Evolutionary conservation across 1,284 basidiomycete species (phyloP), one percentile per base, ranked within the genome.

Genomic region (Malassezia sympodialis): DNA sequence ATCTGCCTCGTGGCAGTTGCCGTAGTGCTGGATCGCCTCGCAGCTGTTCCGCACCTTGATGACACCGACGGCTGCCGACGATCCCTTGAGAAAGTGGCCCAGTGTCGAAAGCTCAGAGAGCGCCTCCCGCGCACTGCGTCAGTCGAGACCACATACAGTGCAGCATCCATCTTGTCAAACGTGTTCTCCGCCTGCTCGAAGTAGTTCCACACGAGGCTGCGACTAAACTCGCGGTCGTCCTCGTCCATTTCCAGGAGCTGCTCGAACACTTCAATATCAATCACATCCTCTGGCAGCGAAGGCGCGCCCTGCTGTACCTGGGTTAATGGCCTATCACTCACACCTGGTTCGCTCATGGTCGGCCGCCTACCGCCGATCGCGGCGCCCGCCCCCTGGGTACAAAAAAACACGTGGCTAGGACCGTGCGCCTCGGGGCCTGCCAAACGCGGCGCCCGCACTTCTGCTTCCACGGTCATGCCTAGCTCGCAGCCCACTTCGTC

Each of bases 11-110:
- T 77, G 74, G 39, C 66, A 60, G 55, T 78, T 80, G 48, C 89
- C 89, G 69, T 86, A 72, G 76, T 90, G 83, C 76, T 93, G 90
- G 73, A 93, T 90, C 76, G 82, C 82, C 76, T 89, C 88, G 77
- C 90, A 93, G 42, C 84, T 83, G 26, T 78, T 80, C 72, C 88
- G 84, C 52, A 96, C 88, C 66, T 82, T 83, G 61, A 79, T 78
- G 37, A 90, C 82, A 32, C 90, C 90, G 40, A 94, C 80, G 1
- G 90, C 88, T 14, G 90, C 90, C 28, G 88, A 90, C 2, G 89
- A 91, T 46, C 90, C 90, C 76, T 94, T 96, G 72, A 96, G 82
- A 76, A 88, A 96, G 76, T 96, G 90, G 0, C 90, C 90, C 11
- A 88, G 79, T 15, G 79, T 79, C 4, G 86, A 85, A 14, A 94